phyloP scores from a whole-genome alignment of 2,329 filamentous ascomycete species.

The Stenocarpella maydis region DNA sequence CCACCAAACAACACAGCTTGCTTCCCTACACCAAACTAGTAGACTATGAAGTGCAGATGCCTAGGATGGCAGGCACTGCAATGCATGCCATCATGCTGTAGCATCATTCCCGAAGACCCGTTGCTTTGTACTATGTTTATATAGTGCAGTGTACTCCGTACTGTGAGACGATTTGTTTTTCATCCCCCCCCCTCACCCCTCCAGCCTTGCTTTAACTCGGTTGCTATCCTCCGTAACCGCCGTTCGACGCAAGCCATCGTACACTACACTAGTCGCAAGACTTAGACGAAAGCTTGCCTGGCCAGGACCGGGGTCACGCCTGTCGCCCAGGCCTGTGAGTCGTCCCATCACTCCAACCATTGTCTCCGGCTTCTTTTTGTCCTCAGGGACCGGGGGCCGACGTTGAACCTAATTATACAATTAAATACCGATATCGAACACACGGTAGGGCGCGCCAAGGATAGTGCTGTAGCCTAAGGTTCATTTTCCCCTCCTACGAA shows the following conservation, averaged over 20 bases:
- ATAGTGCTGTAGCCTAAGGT: neutral
- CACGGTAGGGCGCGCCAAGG: neutral
- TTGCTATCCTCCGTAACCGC: slow-evolving; percentile 1
- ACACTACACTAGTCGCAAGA: neutral
- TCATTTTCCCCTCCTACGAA: neutral
- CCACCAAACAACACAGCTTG: neutral
- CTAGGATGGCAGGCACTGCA: too few species aligned
- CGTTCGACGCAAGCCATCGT: slow-evolving; percentile 22
- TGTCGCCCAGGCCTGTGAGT: neutral
- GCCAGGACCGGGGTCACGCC: neutral
- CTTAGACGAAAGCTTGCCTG: neutral
- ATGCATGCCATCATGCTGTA: too few species aligned
- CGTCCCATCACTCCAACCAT: neutral
- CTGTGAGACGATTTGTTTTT: too few species aligned
- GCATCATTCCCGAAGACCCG: too few species aligned
- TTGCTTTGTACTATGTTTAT: too few species aligned
- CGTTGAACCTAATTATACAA: slow-evolving; percentile 8
- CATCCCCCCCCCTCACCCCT: neutral
- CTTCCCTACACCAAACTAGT: too few species aligned
- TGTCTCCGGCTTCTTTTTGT: neutral
- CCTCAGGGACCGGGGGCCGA: neutral
- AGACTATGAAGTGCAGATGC: too few species aligned
- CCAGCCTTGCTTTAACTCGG: slow-evolving; percentile 6
- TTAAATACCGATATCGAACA: slow-evolving; percentile 13
- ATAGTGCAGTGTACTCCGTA: too few species aligned